Base-by-base conservation (phyloP, 495 filamentous ascomycete species). In the Lindgomyces ingoldianus region DNA sequence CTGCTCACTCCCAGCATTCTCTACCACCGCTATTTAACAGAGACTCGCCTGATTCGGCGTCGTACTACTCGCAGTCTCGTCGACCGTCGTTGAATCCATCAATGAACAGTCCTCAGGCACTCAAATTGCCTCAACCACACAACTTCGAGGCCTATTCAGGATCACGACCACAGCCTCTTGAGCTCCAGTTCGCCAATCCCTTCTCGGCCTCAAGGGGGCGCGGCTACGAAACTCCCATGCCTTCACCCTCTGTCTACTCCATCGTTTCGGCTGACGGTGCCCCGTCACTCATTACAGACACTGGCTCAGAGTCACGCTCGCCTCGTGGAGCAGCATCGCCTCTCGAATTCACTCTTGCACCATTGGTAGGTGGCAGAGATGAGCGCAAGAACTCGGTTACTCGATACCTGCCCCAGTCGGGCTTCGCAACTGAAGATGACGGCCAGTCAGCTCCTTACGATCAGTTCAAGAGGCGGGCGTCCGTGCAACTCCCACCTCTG, bases 281-380 rank as follows among this genome's bases (percentile, higher is more conserved):
- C 1, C 88, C 88, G 25, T 90, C 87, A 2, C 81, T 91, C 65
- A 78, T 90, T 26, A 91, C 89, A 1, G 88, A 91, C 70, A 81
- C 80, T 60, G 83, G 85, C 67, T 89, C 86, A 0, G 78, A 82
- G n/a, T 84, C 62, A 66, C 80, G 71, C 36, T 77, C 74, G 51
- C 70, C 69, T 46, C 68, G 70, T 50, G 64, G 67, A 21, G 68
- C 65, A 22, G 46, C 66, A 6, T 75, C 70, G 29, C 70, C 68
- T 29, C 62, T 73, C 30, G 74, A 70, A 49, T 22, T 57, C n/a
- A 65, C 57, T 50, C 73, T 76, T 26, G 72, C 72, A 30, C 74
- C 76, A 12, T 57, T 76, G 39, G 60, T 73, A 19, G 68, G 73
- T 10, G 57, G 56, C 3, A 46, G 64, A 14, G 63, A 57, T 14